These are phyloP conservation scores for Phytophthora fragariaefolia DNA, from an alignment of 352 stramenopile genomes.

Conservation along the genomic window DNA sequence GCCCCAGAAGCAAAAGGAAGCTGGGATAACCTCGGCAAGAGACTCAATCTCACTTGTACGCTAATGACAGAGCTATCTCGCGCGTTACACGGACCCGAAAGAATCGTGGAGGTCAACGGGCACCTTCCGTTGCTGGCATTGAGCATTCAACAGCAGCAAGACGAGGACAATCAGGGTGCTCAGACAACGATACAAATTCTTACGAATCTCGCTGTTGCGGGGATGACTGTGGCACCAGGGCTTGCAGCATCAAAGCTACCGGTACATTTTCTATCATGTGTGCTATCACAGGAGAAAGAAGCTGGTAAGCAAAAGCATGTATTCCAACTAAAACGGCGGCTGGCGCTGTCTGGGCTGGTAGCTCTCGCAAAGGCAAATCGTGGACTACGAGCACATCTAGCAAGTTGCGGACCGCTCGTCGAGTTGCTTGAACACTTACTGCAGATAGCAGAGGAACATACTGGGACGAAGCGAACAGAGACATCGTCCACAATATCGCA, in stretches of 20 bases:
- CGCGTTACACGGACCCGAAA: constrained; percentile 33
- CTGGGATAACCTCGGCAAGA: constrained; percentile 37
- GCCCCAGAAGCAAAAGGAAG: constrained; percentile 17
- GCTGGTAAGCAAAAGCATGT: background rate
- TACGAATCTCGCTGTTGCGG: constrained; percentile 46
- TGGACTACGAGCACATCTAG: constrained; percentile 39
- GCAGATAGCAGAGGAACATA: background rate
- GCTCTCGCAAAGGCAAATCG: constrained; percentile 47
- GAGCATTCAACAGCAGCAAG: constrained; percentile 40
- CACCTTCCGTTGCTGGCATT: constrained; percentile 54
- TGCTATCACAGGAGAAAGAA: constrained; percentile 29
- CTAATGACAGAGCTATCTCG: constrained; percentile 54
- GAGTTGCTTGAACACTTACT: constrained; percentile 41
- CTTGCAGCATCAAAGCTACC: constrained; percentile 55
- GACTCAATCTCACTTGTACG: constrained; percentile 50
- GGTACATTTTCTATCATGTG: constrained; percentile 50
- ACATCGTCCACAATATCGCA: constrained; percentile 4
- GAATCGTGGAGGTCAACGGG: constrained; percentile 48
- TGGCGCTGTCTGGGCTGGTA: constrained; percentile 44
- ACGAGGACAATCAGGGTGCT: constrained; percentile 26
- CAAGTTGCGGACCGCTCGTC: constrained; percentile 35
- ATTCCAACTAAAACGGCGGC: constrained; percentile 19
- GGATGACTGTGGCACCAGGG: constrained; percentile 25
- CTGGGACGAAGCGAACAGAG: background rate
- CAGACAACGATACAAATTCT: constrained; percentile 57